Base-by-base conservation (phyloP, 805 yeast species). In the Jamesozyma rosinii region DNA sequence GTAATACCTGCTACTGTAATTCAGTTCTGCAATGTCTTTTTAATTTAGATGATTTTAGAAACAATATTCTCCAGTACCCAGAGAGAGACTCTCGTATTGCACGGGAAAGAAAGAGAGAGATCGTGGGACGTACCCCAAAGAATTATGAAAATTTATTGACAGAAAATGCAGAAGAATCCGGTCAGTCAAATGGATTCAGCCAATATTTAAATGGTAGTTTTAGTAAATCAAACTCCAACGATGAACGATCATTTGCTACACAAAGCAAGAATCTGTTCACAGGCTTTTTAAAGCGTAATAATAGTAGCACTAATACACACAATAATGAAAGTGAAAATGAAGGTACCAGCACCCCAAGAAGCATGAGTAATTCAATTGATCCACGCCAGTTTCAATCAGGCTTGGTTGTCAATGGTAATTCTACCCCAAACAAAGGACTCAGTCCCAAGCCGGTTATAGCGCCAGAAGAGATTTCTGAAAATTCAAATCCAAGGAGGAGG, bases 1-100 rank as follows among this genome's bases (percentile, higher is more conserved):
- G 94, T 1, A 81, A 88, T 58, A 88, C 96, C 0, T 92, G 97
- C 65, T 90, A 90, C 65, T 85, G 95, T 63, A 90, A 92, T 55
- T 85, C 95, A 8, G 85, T 92, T 21, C 66, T 90, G 17, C 97
- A 92, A 59, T 85, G 95, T 51, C 71, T 90, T 11, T 90, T 76
- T 66, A 81, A 83, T 64, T 73, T 89, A 3, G 71, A 73, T 29
- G 74, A 72, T 21, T 87, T 90, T 55, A 73, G 96, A 38, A 64
- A 68, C 13, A 71, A 69, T 38, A 59, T 83, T 1, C 60, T 77
- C 40, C 63, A 68, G 42, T 70, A 68, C 45, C 83, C 83, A 3
- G 48, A 53, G 6, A 63, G 69, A 41, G 67, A 64, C 35, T 49
- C 57, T 3, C 40, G 37, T 1, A 35, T 43, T 5, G 45, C 42